Base-by-base conservation (phyloP, 1,139 yeast genomes). In the Candida sanyaensis region DNA sequence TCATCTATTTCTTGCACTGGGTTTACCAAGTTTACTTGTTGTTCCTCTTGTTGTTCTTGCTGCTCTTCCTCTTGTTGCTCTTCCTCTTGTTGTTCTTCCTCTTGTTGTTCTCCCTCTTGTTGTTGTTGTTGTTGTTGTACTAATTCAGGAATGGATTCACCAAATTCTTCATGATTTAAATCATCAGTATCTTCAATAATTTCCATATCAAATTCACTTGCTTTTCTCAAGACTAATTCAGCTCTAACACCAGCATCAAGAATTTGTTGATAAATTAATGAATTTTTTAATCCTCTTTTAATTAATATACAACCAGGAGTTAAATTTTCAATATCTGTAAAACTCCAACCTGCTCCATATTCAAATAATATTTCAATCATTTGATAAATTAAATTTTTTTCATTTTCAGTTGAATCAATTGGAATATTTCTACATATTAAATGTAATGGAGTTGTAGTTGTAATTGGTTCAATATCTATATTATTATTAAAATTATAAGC, bases 221-320 rank as follows among this genome's bases (percentile, higher is more conserved):
- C 78, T 57, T 86, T 86, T 52, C 97, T 74, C 53, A 92, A 72
- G 31, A 92, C 70, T 33, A 92, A 72, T 62, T 92, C 98, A 0
- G 97, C 96, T 50, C 96, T 75, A 2, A 90, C 93, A 33, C 98
- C 98, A 1, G 97, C 97, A 50, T 81, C 85, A 2, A 92, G 88
- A 40, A 91, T 72, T 52, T 78, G 75, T 9, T 71, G 60, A 53
- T 72, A 75, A 50, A 88, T 77, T 0, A 72, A 73, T 8, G 41
- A 42, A 5, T 65, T 63, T 46, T 71, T 65, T 47, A 83, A 66
- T 2, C 77, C 78, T 47, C 83, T 72, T 50, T 78, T 78, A 47
- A 77, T 73, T 53, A 81, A 71, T 43, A 86, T 75, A 64, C 93
- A 89, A 3, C 95, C 96, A 0, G 95, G 88, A 0, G 96, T 87